phyloP scores from a whole-genome alignment of 2,329 filamentous ascomycete genomes.

The Sarocladium oryzae region DNA sequence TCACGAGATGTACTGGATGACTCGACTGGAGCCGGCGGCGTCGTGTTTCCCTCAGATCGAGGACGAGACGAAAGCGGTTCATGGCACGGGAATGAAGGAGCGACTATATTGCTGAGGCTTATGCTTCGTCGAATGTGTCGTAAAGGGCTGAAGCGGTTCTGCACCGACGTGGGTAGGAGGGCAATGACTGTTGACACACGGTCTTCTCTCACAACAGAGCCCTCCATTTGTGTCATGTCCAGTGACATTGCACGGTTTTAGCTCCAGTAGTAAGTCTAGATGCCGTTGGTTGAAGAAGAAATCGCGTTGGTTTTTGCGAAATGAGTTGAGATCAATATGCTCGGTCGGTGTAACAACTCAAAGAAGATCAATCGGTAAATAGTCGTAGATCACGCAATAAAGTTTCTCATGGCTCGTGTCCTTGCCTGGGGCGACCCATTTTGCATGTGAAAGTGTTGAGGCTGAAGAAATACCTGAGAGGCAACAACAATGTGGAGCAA shows the following conservation, averaged over 20 bases:
- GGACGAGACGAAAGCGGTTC: slow-evolving; percentile 9
- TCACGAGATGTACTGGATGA: not conserved
- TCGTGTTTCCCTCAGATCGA: not conserved
- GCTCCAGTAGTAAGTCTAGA: too few relatives aligned
- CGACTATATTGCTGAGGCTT: slow-evolving; percentile 23
- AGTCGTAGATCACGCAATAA: too few relatives aligned
- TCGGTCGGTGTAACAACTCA: too few relatives aligned
- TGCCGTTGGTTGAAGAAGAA: not conserved
- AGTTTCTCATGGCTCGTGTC: not conserved
- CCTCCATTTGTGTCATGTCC: not conserved
- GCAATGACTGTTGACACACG: slow-evolving; percentile 40
- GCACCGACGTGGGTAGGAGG: slow-evolving; percentile 46
- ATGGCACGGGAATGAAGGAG: not conserved
- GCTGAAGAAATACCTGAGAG: not conserved
- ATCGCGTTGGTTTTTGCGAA: not conserved
- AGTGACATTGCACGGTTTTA: not conserved
- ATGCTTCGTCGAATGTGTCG: slow-evolving; percentile 39
- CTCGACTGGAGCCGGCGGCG: slow-evolving; percentile 14
- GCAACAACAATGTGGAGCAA: not conserved
- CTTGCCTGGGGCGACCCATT: not conserved
- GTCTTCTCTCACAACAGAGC: not conserved
- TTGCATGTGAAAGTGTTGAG: not conserved
- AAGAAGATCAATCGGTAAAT: too few relatives aligned
- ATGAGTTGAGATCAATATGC: not conserved
- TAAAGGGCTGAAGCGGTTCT: slow-evolving; percentile 43